These are phyloP conservation scores for Paramecium tetraurelia DNA, from an alignment of 73 alveolate genomes.

Conservation along the genomic window DNA sequence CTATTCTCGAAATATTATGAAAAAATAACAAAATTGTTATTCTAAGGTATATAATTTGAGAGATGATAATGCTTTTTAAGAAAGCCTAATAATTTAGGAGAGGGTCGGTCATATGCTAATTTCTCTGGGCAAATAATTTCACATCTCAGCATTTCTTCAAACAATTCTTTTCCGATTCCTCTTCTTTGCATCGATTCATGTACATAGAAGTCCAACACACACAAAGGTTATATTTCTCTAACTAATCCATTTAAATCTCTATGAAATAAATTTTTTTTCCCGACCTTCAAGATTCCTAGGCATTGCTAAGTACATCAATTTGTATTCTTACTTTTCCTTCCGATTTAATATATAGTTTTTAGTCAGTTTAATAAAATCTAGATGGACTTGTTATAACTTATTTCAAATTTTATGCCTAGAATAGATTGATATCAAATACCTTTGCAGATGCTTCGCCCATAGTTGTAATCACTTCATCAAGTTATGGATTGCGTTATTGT, in stretches of 20 bases:
- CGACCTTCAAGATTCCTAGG: conserved; percentile 88
- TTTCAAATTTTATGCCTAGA: background rate
- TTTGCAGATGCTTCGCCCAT: conserved; percentile 56
- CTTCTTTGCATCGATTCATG: conserved; percentile 88
- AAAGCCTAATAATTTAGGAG: conserved; percentile 85
- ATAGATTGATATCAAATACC: background rate
- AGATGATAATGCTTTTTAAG: conserved; percentile 89
- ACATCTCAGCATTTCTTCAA: conserved; percentile 80
- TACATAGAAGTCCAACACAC: conserved; percentile 95
- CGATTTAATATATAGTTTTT: conserved; percentile 72
- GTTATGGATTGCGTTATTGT: background rate
- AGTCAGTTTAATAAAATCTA: conserved; percentile 66
- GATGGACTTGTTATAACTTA: conserved; percentile 48
- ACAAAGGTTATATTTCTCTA: conserved; percentile 87
- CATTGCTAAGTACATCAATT: conserved; percentile 9
- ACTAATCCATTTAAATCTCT: conserved; percentile 78
- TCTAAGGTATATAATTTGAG: conserved; percentile 85
- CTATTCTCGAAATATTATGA: conserved; percentile 75
- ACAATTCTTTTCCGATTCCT: conserved; percentile 92
- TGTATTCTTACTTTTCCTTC: conserved; percentile 46
- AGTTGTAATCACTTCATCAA: conserved; percentile 14
- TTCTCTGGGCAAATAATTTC: conserved; percentile 84
- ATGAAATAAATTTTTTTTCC: conserved; percentile 81
- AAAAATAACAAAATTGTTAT: conserved; percentile 92
- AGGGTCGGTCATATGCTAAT: conserved; percentile 96